Evolutionary conservation across 371 early-diverging fungal genomes (phyloP), one percentile per base, ranked within the genome.

Genomic region (Thermomucor indicae-seudaticae): DNA sequence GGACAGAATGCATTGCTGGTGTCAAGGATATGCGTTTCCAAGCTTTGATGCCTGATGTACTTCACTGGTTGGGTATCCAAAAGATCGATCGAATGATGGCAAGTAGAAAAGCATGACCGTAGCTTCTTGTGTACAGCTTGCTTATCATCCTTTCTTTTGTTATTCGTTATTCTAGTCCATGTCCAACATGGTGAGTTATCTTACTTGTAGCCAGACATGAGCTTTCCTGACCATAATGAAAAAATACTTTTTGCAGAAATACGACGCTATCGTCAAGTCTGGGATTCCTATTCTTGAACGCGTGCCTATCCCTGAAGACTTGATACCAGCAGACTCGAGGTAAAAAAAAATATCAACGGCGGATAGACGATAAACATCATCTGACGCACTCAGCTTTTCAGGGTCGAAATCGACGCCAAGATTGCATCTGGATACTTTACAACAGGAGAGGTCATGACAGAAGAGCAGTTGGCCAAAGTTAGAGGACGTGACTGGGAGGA

Each of bases 21-120:
- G 97, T 96, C 40, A 95, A 96, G 74, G 97, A 96, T 60, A 92
- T 94, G 92, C 79, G 97, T 14, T 96, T 95, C 90, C 97, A 96
- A 63, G 95, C 95, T 4, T 67, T 95, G 51, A 96, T 96, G 97
- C 97, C 97, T 12, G 97, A 96, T 65, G 93, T 95, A 4, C 71
- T 96, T 59, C 97, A 96, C 57, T 96, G 97, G 97, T 70, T 96
- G 20, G 96, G 97, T 22, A 90, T 96, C 57, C 81, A 84, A 54
- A 94, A 93, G 67, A 94, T 96, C 67, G 97, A 96, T 63, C 78
- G 90, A 30, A 90, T 96, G 83, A 93, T 95, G 72, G 77, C 72
- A 72, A 59, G 55, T 22, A 2, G 5, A 47, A 4, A 8, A 32
- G 32, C 14, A 32, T 32, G 7, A 14, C 4, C 22, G 19, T 47